Base-by-base conservation (phyloP, 345 rosid species). In the Turnera subulata region DNA sequence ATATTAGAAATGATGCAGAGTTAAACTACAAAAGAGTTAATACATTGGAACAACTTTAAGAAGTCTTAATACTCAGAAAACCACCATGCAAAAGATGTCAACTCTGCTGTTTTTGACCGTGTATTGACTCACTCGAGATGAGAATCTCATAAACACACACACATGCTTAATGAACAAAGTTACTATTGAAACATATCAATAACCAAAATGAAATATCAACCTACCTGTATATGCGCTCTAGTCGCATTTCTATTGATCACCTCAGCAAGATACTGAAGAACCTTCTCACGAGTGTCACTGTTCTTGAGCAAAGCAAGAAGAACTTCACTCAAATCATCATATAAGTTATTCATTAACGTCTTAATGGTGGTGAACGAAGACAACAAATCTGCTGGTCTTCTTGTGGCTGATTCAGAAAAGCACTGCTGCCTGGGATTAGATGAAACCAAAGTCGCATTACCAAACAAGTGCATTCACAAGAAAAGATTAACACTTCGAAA, bases 231-330 rank as follows among this genome's bases (percentile, higher is more conserved):
- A 64, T 94, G 96, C 38, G 82, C 89, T 74, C 99, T 84, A 3
- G 96, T 85, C 5, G 88, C 74, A 63, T 90, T 94, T 68, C 74
- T 85, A 73, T 94, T 90, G 73, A 94, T 90, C 72, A 90, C 97
- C 79, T 90, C 97, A 20, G 95, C 90, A 65, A 90, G 97, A 74
- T 84, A 94, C 80, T 84, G 89, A 16, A 94, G 84, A 58, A 88
- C 99, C 73, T 77, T 65, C 65, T 85, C 95, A 32, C 97, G 90
- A 39, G 90, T 85, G 18, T 88, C 86, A 1, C 80, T 58, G 60
- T 72, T 85, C 70, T 71, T 89, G 58, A 89, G 89, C 37, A 93
- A 78, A 54, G 77, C 63, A 22, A 78, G 86, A 72, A 93, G 72
- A 66, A 87, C 84, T 60, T 94, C 83, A 50, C 79, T 68, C 42